These are phyloP conservation scores for Scutellaria baicalensis DNA, from an alignment of 257 asterid species.

Conservation along the genomic window DNA sequence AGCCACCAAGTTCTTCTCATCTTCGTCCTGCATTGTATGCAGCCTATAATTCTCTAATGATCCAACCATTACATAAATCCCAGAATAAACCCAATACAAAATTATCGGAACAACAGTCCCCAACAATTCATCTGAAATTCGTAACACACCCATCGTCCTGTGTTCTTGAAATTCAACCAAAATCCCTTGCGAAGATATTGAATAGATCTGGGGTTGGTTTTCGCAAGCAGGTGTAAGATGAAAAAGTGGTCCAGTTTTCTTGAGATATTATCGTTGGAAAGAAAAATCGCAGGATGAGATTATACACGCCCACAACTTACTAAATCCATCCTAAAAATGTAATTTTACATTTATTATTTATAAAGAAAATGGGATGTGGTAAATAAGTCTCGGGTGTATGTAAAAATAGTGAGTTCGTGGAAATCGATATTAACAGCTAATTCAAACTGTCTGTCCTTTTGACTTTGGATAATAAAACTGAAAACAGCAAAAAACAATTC, in stretches of 20 bases:
- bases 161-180: constrained; percentile 4
- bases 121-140: constrained; percentile 60
- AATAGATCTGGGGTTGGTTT: not conserved
- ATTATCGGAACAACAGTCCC: constrained; percentile 59
- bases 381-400: no score
- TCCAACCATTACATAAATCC: constrained; percentile 47
- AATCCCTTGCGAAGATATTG: constrained; percentile 1
- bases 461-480: not conserved
- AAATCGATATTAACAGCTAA: not conserved
- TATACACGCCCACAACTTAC: no score
- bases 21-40: constrained; percentile 60
- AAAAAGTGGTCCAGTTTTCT: not conserved
- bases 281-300: no score
- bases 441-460: not conserved
- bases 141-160: constrained; percentile 17
- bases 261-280: not conserved
- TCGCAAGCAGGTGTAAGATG: not conserved
- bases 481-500: no score
- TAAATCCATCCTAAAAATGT: no score
- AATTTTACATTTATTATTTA: no score
- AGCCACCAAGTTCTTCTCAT: constrained; percentile 64
- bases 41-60: constrained; percentile 52
- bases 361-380: no score
- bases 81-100: constrained; percentile 69
- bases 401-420: not conserved